A percentile compares a stretch with the other conserved stretches of the same genome.
Evolutionary conservation across 805 yeast species (phyloP).

Genomic region (Suhomyces tanzawaensis): DNA sequence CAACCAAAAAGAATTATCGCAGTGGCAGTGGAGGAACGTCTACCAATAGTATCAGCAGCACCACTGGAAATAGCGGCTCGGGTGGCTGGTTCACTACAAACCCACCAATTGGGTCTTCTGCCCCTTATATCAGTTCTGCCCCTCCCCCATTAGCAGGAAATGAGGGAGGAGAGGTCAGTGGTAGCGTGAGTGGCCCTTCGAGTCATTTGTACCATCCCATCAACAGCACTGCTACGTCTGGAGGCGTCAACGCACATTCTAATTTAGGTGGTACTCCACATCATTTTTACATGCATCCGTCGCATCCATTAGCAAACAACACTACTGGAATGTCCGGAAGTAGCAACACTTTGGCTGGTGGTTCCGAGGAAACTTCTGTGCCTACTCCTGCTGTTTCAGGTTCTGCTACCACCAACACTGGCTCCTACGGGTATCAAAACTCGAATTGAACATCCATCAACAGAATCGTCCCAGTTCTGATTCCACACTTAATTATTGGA

Average conservation of each 20-base stretch:
- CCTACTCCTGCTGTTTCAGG: neutral
- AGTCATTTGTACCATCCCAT: slow-evolving; percentile 1
- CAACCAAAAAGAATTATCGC: slow-evolving; percentile 10
- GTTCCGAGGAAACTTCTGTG: neutral
- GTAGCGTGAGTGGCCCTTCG: neutral
- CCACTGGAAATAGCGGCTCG: neutral
- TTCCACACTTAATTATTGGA: too few species aligned
- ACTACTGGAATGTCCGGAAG: neutral
- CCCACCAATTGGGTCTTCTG: slow-evolving; percentile 1
- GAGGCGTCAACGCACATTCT: neutral
- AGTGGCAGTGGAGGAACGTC: slow-evolving; percentile 7
- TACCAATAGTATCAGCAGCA: slow-evolving; percentile 2
- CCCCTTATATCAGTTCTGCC: neutral
- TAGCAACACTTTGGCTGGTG: neutral
- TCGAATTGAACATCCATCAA: slow-evolving; percentile 1
- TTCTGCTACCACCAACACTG: neutral
- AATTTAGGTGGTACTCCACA: neutral
- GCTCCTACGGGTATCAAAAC: neutral
- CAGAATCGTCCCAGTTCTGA: too few species aligned
- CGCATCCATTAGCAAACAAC: neutral
- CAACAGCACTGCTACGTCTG: neutral
- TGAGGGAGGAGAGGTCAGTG: neutral
- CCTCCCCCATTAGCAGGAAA: neutral
- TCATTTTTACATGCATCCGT: neutral
- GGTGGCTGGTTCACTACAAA: slow-evolving; percentile 7